Evolutionary conservation across 2,329 filamentous ascomycete species (phyloP), one percentile per base, ranked within the genome.

Genomic region (Pseudonectria foliicola): DNA sequence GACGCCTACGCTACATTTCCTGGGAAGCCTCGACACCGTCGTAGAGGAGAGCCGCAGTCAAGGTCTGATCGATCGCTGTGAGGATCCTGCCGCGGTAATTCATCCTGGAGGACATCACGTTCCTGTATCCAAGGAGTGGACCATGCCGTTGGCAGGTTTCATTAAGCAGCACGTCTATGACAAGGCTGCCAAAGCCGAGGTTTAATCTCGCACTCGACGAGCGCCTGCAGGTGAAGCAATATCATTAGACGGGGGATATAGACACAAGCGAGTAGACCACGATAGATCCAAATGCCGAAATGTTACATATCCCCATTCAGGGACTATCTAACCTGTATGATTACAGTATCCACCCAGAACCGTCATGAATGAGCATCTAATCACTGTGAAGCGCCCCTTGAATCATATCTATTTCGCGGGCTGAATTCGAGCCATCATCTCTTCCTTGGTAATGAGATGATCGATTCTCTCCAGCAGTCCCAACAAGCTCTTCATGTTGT

Each of bases 401-500:
- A 27, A 23, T 25, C 23, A 27, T 24, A 40, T 50, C 47, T 59
- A 58, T 54, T 61, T 54, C 36, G 63, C 66, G 6, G 86, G 86
- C 62, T 92, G 82, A 54, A 98, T 96, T 40, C 89, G 77, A 27
- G 92, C 92, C 92, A 98, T 98, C 92, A 98, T 98, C 73, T 98
- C 92, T 67, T 98, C 92, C 73, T 96, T 96, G 36, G 93, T 98
- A 56, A 98, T 98, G 54, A 98, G 72, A 62, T 98, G 92, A 58
- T 98, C 92, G 42, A 98, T 93, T 44, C 88, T 76, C 71, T 95
- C 88, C 56, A 95, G 59, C 36, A 90, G 66, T 10, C 86, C 87
- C 46, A 95, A 66, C 52, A 95, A 65, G 56, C 82, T 89, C 81
- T 92, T 94, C 87, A 95, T 96, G 63, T 95, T 95, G 54, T 85